phyloP scores from a whole-genome alignment of 2,329 filamentous ascomycete species.

The Fusarium liriodendri region DNA sequence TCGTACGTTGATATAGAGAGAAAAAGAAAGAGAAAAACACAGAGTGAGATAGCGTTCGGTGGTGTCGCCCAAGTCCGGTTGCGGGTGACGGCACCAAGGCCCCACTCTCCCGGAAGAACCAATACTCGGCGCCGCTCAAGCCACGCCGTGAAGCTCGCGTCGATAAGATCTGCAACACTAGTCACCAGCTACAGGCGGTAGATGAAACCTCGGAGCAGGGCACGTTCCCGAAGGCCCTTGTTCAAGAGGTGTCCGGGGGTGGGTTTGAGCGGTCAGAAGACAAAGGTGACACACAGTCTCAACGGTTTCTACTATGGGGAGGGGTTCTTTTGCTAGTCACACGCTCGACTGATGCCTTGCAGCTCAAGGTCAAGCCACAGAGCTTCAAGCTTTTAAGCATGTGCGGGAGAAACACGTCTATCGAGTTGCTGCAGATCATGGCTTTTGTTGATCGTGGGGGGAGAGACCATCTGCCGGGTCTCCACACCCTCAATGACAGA shows the following conservation, averaged over 20 bases:
- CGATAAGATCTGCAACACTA: background rate
- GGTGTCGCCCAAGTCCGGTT: constrained; percentile 14
- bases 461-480: background rate
- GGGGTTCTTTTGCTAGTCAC: background rate
- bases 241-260: background rate
- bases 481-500: background rate
- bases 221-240: background rate
- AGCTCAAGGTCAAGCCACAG: background rate
- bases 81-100: background rate
- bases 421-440: background rate
- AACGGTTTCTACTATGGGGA: background rate
- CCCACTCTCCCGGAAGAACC: constrained; percentile 6
- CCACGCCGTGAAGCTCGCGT: constrained; percentile 19
- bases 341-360: background rate
- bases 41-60: background rate
- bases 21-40: background rate
- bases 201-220: background rate
- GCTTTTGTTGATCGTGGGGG: background rate
- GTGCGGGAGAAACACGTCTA: background rate
- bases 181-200: background rate
- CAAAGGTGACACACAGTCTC: background rate
- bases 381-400: background rate
- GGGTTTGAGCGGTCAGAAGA: background rate
- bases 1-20: background rate
- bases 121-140: constrained; percentile 29